Evolutionary conservation across 495 filamentous ascomycete species (phyloP), one percentile per base, ranked within the genome.

Genomic region (Penicillium verhagenii): DNA sequence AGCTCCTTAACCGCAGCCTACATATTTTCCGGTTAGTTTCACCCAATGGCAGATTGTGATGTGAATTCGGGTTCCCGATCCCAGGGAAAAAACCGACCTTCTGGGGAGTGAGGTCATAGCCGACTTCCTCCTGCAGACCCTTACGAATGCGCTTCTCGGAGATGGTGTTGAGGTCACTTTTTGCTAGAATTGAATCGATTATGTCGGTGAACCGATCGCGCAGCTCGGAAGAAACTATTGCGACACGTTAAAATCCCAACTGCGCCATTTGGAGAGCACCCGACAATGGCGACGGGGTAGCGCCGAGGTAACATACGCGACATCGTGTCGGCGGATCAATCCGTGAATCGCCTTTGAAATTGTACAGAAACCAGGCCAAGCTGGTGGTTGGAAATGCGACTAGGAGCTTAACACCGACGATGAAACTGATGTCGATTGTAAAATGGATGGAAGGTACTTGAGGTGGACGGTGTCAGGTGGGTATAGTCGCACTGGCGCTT

Each of bases 111-210:
- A 97, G 81, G 71, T 98, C 92, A 77, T 91, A 84, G 52, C 86
- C 82, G 35, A 92, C 79, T 35, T 77, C 80, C 54, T 82, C 83
- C 70, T 93, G 87, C 6, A 98, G 80, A 23, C 87, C 89, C 70
- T 91, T 89, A 57, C 94, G 89, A 62, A 97, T 90, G 67, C 87
- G 84, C 75, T 97, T 97, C 58, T 91, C 88, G 23, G 94, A 95
- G 54, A 98, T 87, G 29, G 91, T 96, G 52, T 87, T 82, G 39
- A 98, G 82, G 61, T 98, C 91, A 57, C 89, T 89, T 24, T 79
- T 79, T 13, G 80, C 82, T 20, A 98, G 79, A 59, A 98, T 96
- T n/a, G 75, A 82, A 67, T 98, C 94, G 69, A 98, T 97, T 73
- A 97, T 88, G 59, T 82, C 82, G 44, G 82, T 85, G 72, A 91